Base-by-base conservation (phyloP, 192 early-diverging fungal species). In the Funneliformis mosseae region DNA sequence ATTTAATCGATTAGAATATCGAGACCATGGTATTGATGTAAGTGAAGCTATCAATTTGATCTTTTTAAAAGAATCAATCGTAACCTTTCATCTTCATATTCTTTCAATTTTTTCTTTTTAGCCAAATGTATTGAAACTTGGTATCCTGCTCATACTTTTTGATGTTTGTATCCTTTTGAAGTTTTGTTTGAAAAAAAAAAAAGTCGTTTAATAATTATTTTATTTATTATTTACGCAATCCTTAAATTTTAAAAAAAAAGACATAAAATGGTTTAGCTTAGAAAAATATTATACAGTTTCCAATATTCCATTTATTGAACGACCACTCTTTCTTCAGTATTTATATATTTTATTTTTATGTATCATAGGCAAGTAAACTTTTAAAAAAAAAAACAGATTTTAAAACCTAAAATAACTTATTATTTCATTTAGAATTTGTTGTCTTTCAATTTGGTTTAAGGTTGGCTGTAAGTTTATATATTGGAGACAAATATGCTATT, bases 241-340 rank as follows among this genome's bases (percentile, higher is more conserved):
- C 33, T 33, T 33, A 33, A 33, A 18, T 55, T 21, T 18, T 9
- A 45, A 45, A 62, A 76, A 61, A 16, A 12, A 59, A 91, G 90
- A 96, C 82, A 94, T 96, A 73, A 95, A 96, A 81, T 97, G 95
- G 96, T 95, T 94, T 87, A 89, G 91, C n/a, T 79, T 97, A 14
- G 95, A 97, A 76, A 89, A 91, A 78, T 88, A 90, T 72, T 86
- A 86, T 8, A 86, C 88, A 33, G 81, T 83, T 27, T 80, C 85
- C 21, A 87, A 93, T 76, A 84, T 88, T 28, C 69, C 86, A 67
- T 94, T 93, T 82, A 88, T 92, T 59, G 85, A 91, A 62, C 84
- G 92, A 83, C 86, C 90, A 74, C 63, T 91, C 43, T 82, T 91
- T 85, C 86, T 88, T 38, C 94, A 95, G 84, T 96, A 96, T 64